phyloP scores from a whole-genome alignment of 495 filamentous ascomycete genomes.

The Pseudoneurospora amorphoporcata region DNA sequence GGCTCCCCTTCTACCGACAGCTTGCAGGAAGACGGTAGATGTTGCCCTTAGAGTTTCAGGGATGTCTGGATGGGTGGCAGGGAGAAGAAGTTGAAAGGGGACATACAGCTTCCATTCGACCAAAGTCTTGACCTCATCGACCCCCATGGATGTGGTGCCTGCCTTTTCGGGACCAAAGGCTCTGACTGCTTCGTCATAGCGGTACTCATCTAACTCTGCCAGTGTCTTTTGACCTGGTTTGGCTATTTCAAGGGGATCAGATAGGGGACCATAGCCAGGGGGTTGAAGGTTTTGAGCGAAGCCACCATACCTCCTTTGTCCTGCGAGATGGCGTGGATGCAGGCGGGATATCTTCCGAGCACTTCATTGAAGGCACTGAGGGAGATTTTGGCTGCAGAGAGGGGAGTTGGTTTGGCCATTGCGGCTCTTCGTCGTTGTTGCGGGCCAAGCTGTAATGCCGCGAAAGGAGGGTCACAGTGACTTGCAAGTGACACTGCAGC shows the following conservation, averaged over 20 bases:
- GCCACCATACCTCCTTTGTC: conserved; percentile 28
- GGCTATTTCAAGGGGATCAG: conserved; percentile 14
- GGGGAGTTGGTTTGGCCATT: conserved; percentile 16
- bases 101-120: conserved; percentile 69
- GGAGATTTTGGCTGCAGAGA: conserved; percentile 26
- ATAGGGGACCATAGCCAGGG: neutral
- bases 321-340: conserved; percentile 30
- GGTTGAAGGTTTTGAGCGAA: neutral
- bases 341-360: conserved; percentile 25
- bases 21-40: neutral
- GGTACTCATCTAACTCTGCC: conserved; percentile 36
- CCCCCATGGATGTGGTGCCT: conserved; percentile 20
- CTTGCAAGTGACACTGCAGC: neutral
- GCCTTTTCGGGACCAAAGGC: conserved; percentile 23
- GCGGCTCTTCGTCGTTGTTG: conserved; percentile 10
- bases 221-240: conserved; percentile 36
- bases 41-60: neutral
- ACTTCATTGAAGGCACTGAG: conserved; percentile 21
- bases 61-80: neutral
- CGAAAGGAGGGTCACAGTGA: neutral
- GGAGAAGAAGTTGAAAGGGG: neutral
- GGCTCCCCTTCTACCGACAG: neutral
- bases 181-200: conserved; percentile 33
- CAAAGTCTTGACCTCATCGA: conserved; percentile 39
- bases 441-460: neutral